Conservation (phyloP, 2,329 filamentous ascomycete genomes). For the Colletotrichum coccodes region DNA sequence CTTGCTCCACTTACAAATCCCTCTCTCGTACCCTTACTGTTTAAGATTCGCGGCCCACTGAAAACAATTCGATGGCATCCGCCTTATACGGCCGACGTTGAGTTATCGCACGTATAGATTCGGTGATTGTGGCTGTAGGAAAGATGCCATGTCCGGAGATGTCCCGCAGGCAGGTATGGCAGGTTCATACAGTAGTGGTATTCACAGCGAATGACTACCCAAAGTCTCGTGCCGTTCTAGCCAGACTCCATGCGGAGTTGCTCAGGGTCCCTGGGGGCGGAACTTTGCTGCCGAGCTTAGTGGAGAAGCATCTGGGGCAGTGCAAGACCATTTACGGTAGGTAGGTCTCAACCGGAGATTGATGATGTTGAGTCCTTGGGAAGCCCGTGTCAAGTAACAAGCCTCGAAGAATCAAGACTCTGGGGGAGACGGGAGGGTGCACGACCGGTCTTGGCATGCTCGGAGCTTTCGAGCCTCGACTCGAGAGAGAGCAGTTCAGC, state of each 20-base stretch:
- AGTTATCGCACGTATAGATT: too few relatives aligned
- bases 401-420: neutral
- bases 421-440: neutral
- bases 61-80: too few relatives aligned
- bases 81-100: too few relatives aligned
- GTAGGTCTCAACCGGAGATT: neutral
- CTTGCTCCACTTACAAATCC: too few relatives aligned
- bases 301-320: constrained; percentile 14
- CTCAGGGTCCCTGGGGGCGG: neutral
- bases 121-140: too few relatives aligned
- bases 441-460: constrained; percentile 8
- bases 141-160: too few relatives aligned
- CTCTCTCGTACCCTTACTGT: too few relatives aligned
- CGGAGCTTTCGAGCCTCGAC: neutral
- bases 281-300: neutral
- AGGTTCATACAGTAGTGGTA: too few relatives aligned
- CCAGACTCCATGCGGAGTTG: neutral
- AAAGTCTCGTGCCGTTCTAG: neutral
- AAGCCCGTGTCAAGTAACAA: neutral
- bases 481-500: constrained; percentile 4
- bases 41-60: too few relatives aligned
- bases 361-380: neutral
- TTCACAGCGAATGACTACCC: neutral
- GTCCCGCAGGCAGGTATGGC: too few relatives aligned
- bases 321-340: neutral